These are phyloP conservation scores for Colletotrichum sp. DNA, from an alignment of 2,329 filamentous ascomycete genomes.

Conservation along the genomic window DNA sequence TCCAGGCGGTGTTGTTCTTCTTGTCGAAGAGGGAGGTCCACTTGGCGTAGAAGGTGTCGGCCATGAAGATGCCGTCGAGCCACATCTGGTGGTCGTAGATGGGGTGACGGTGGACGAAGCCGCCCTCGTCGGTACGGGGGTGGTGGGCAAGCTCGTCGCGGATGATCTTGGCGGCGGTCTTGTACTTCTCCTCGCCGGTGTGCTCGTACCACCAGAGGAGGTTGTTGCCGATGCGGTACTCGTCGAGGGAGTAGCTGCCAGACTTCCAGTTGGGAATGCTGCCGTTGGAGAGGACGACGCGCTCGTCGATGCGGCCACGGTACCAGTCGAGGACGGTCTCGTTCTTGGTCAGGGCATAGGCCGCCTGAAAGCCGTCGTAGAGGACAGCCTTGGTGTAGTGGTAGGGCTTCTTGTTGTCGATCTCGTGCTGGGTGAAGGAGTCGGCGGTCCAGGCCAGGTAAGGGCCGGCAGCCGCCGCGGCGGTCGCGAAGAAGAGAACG, in stretches of 20 bases:
- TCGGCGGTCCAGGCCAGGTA: constrained; percentile 48
- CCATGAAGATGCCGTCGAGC: constrained; percentile 62
- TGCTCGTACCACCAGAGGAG: constrained; percentile 54
- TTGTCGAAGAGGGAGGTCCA: constrained; percentile 43
- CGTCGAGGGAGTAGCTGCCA: constrained; percentile 53
- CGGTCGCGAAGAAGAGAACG: constrained; percentile 21
- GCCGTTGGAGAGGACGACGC: constrained; percentile 50
- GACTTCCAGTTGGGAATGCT: constrained; percentile 35
- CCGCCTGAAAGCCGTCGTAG: constrained; percentile 51
- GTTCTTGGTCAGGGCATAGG: constrained; percentile 49
- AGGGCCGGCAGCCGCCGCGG: constrained; percentile 18
- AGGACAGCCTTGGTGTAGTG: constrained; percentile 51
- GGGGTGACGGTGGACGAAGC: constrained; percentile 56
- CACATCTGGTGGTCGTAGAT: constrained; percentile 61
- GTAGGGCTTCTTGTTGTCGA: constrained; percentile 42
- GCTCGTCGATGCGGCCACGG: constrained; percentile 47
- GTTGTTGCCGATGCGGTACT: constrained; percentile 59
- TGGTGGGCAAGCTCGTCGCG: constrained; percentile 52
- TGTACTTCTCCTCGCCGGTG: constrained; percentile 53
- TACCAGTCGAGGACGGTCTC: constrained; percentile 48
- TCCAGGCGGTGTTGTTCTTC: constrained; percentile 44
- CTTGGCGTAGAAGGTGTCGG: constrained; percentile 47
- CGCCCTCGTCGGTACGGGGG: constrained; percentile 55
- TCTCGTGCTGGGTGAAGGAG: constrained; percentile 47
- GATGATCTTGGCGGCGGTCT: constrained; percentile 50